Evolutionary conservation across 2,329 filamentous ascomycete genomes (phyloP).

Genomic region (Fusarium foetens): DNA sequence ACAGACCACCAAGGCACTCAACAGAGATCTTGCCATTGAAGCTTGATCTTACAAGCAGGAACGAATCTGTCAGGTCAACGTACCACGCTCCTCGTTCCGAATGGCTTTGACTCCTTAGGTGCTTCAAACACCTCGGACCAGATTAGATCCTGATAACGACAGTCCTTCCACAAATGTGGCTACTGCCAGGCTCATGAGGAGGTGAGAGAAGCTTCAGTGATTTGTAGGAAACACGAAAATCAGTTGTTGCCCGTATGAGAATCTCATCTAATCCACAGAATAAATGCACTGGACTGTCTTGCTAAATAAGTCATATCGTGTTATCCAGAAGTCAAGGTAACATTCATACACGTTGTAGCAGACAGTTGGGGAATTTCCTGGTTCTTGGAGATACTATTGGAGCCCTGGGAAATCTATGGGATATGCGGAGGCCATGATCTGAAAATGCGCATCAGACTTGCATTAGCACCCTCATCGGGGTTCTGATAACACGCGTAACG

Average conservation of each 20-base stretch:
- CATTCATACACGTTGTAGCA: neutral
- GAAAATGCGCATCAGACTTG: slow-evolving; percentile 24
- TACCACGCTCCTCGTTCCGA: neutral
- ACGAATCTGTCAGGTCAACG: neutral
- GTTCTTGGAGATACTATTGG: neutral
- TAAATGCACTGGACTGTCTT: neutral
- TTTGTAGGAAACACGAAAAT: neutral
- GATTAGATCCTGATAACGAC: neutral
- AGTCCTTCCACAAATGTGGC: neutral
- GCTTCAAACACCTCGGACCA: neutral
- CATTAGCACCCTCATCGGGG: slow-evolving; percentile 5
- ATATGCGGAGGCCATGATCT: neutral
- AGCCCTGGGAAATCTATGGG: neutral
- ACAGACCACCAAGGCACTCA: neutral
- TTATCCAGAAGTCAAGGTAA: neutral
- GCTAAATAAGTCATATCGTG: neutral
- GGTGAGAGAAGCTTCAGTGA: neutral
- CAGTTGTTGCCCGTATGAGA: neutral
- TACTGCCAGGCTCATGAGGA: neutral
- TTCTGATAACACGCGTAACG: neutral
- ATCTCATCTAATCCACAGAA: neutral
- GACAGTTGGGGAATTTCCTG: neutral
- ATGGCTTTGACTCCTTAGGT: neutral
- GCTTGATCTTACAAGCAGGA: neutral
- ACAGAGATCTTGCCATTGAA: neutral